phyloP scores from a whole-genome alignment of 345 rosid genomes.

The Ceriops tagal region DNA sequence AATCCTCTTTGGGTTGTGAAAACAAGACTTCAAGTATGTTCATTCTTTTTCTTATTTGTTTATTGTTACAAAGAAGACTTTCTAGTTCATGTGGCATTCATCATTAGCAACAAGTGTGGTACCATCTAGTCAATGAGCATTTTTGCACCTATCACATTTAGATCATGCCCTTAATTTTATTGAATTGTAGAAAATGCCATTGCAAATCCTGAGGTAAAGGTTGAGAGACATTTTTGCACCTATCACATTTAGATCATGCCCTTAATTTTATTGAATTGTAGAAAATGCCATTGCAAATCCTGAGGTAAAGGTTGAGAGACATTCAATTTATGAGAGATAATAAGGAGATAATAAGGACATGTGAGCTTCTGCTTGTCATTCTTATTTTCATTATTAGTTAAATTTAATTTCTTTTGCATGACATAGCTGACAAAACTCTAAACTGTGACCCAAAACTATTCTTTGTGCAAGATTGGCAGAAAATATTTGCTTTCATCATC shows the following conservation, averaged over 20 bases:
- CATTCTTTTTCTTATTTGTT: neutral
- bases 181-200: neutral
- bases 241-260: neutral
- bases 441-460: too few species aligned
- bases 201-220: neutral
- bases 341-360: too few species aligned
- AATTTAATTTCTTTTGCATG: too few species aligned
- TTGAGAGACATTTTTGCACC: neutral
- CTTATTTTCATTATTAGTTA: too few species aligned
- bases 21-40: constrained; percentile 75
- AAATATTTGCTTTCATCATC: neutral
- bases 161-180: neutral
- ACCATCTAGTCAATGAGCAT: neutral
- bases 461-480: neutral
- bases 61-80: neutral
- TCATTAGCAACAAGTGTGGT: neutral
- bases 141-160: neutral
- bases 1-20: constrained; percentile 97
- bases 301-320: neutral
- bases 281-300: neutral
- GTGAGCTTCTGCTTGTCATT: too few species aligned
- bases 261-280: neutral
- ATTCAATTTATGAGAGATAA: too few species aligned
- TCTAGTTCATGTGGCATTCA: neutral
- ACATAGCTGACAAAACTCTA: too few species aligned